A percentile compares a stretch with the other conserved stretches of the same genome.
These are phyloP conservation scores for Juglanconis sp. DNA, from an alignment of 2,329 filamentous ascomycete genomes.

Conservation along the genomic window DNA sequence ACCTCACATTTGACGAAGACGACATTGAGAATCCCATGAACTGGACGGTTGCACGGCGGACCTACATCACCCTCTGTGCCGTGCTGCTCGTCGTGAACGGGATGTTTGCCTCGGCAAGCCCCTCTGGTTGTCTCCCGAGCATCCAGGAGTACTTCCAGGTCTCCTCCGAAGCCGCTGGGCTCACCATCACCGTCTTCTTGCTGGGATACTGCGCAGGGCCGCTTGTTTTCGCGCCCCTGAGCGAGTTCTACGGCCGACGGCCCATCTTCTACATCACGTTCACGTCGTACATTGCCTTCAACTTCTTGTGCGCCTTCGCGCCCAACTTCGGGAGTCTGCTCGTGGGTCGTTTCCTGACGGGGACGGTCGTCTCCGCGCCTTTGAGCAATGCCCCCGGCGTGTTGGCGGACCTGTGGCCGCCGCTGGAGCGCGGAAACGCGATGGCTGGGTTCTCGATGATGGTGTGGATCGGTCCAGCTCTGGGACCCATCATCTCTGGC, in stretches of 20 bases:
- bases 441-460: conserved; percentile 53
- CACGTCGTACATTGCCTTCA: conserved; percentile 46
- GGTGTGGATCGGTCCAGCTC: conserved; percentile 51
- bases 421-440: conserved; percentile 48
- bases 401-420: conserved; percentile 51
- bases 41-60: conserved; percentile 40
- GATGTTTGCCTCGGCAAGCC: conserved; percentile 48
- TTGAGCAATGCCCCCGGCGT: conserved; percentile 49
- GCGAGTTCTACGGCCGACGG: conserved; percentile 54
- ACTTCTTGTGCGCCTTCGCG: conserved; percentile 52
- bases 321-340: conserved; percentile 51
- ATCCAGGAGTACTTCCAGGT: conserved; percentile 45
- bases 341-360: conserved; percentile 53
- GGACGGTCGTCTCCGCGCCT: conserved; percentile 51
- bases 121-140: conserved; percentile 33
- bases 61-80: conserved; percentile 38
- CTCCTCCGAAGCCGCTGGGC: conserved; percentile 42
- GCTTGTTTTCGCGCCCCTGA: conserved; percentile 54
- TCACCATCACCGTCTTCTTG: conserved; percentile 53
- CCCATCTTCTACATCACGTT: conserved; percentile 52
- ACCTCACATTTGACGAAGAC: conserved; percentile 46
- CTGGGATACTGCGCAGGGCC: conserved; percentile 58
- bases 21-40: conserved; percentile 51
- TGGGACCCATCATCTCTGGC: conserved; percentile 53
- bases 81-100: conserved; percentile 52